Conservation (phyloP, 2,329 filamentous ascomycete species). For the Colletotrichum caudatum region DNA sequence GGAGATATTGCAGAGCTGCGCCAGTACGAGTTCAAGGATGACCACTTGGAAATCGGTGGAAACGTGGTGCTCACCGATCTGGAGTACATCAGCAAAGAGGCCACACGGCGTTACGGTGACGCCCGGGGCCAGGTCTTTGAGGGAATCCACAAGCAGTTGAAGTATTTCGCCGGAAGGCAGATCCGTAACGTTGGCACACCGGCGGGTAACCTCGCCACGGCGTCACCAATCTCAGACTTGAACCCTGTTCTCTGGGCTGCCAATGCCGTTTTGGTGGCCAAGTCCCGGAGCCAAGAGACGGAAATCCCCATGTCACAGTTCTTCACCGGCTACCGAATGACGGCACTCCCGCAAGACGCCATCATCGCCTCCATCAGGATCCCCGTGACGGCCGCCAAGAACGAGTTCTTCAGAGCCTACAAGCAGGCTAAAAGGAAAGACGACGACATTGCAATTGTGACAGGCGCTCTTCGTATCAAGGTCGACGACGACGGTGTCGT, state of each 20-base stretch:
- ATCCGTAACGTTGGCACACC: constrained; percentile 98
- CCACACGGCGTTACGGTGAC: constrained; percentile 81
- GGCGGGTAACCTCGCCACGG: constrained; percentile 92
- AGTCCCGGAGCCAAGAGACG: constrained; percentile 76
- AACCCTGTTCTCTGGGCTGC: constrained; percentile 94
- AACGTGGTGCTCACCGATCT: constrained; percentile 94
- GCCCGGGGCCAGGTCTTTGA: constrained; percentile 81
- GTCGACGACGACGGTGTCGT: constrained; percentile 78
- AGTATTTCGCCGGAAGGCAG: constrained; percentile 93
- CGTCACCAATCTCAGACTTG: constrained; percentile 94
- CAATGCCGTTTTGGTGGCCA: constrained; percentile 84
- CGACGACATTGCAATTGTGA: constrained; percentile 98
- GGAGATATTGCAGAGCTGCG: constrained; percentile 92
- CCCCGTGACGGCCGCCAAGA: constrained; percentile 77
- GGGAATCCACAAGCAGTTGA: constrained; percentile 93
- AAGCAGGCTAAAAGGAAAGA: constrained; percentile 98
- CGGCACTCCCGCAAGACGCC: constrained; percentile 82
- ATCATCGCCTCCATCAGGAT: constrained; percentile 91
- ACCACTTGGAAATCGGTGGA: constrained; percentile 90
- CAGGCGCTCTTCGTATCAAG: constrained; percentile 81
- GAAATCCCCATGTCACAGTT: constrained; percentile 94
- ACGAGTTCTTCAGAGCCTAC: constrained; percentile 89
- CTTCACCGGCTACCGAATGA: constrained; percentile 91
- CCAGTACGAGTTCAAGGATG: constrained; percentile 82
- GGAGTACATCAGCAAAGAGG: constrained; percentile 84